These are phyloP conservation scores for Pseudofabraea citricarpa DNA, from an alignment of 2,329 filamentous ascomycete species.

Conservation along the genomic window DNA sequence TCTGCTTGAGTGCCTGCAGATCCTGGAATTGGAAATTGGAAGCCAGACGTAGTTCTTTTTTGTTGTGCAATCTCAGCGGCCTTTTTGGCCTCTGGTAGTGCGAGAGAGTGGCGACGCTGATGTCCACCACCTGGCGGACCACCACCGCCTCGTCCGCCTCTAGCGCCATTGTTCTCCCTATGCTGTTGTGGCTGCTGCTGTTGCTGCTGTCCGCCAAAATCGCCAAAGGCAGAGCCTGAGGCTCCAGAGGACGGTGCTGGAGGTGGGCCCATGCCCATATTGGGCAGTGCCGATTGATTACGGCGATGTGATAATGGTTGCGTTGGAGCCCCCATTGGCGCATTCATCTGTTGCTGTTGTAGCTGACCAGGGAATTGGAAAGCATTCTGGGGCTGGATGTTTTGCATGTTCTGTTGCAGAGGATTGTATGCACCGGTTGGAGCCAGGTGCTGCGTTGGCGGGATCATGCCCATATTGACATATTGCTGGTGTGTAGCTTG, in stretches of 20 bases:
- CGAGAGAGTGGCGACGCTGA: constrained; percentile 89
- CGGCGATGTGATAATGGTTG: constrained; percentile 87
- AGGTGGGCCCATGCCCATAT: constrained; percentile 82
- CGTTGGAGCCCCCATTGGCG: constrained; percentile 69
- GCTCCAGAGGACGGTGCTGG: constrained; percentile 88
- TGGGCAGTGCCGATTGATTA: constrained; percentile 95
- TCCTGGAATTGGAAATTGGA: constrained; percentile 84
- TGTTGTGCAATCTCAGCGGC: constrained; percentile 95
- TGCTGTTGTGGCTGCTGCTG: constrained; percentile 10
- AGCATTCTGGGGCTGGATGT: constrained; percentile 71
- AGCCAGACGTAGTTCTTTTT: constrained; percentile 88
- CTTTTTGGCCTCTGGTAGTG: constrained; percentile 93
- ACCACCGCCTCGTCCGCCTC: constrained; percentile 66
- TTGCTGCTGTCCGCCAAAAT: constrained; percentile 60
- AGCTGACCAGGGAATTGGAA: constrained; percentile 87
- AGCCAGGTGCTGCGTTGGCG: constrained; percentile 74
- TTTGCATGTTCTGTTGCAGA: constrained; percentile 74
- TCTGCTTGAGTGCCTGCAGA: constrained; percentile 46
- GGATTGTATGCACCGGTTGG: constrained; percentile 69
- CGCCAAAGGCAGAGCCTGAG: constrained; percentile 72
- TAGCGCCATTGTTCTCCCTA: constrained; percentile 61
- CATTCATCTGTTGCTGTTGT: constrained; percentile 66
- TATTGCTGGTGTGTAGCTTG: constrained; percentile 96
- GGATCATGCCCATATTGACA: constrained; percentile 94
- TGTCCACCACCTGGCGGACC: constrained; percentile 70